These are phyloP conservation scores for Leersia perrieri DNA, from an alignment of 176 grass and related monocot genomes.

Conservation along the genomic window DNA sequence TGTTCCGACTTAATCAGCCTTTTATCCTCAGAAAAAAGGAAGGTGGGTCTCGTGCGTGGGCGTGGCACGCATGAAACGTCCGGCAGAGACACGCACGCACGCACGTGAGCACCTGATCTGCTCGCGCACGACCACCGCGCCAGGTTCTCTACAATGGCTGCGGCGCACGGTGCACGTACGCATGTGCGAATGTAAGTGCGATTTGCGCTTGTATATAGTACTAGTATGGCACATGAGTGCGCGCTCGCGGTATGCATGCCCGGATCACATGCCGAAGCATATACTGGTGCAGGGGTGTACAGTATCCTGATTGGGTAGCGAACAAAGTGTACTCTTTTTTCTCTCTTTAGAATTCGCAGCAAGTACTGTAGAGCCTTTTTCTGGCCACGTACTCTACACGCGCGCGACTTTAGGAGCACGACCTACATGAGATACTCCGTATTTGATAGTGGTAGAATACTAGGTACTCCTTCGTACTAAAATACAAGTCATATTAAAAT, in stretches of 20 bases:
- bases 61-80: not conserved
- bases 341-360: not conserved
- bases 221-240: too few relatives aligned
- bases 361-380: not conserved
- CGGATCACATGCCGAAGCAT: constrained; percentile 23
- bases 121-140: not conserved
- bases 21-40: not conserved
- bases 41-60: not conserved
- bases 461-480: too few relatives aligned
- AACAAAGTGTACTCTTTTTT: not conserved
- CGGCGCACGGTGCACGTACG: not conserved
- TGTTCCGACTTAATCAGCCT: not conserved
- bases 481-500: too few relatives aligned
- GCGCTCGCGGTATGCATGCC: constrained; percentile 6
- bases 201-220: too few relatives aligned
- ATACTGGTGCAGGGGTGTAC: not conserved
- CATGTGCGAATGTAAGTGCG: not conserved
- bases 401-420: not conserved
- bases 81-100: not conserved
- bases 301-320: not conserved
- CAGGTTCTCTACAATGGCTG: not conserved
- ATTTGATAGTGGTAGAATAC: not conserved
- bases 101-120: not conserved
- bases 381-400: constrained; percentile 1
- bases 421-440: not conserved